phyloP scores from a whole-genome alignment of 306 rosid genomes.

The Medicago arabica region DNA sequence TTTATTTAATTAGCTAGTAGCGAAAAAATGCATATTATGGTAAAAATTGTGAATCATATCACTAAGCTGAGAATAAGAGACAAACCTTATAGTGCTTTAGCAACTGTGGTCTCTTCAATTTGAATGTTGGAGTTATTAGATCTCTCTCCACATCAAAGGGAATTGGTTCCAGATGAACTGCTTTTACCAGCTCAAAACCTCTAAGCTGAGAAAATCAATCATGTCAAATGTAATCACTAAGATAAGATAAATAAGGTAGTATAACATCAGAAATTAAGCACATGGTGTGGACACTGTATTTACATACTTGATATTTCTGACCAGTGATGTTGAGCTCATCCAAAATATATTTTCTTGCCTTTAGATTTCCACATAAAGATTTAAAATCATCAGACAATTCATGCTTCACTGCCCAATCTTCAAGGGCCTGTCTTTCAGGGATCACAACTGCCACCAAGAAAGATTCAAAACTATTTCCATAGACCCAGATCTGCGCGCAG shows the following conservation, averaged over 20 bases:
- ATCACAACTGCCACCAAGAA: slow-evolving; percentile 89
- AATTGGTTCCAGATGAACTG: slow-evolving; percentile 74
- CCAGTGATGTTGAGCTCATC: slow-evolving; percentile 83
- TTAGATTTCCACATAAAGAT: slow-evolving; percentile 71
- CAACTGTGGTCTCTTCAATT: slow-evolving; percentile 77
- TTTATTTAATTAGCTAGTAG: background rate
- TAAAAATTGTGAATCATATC: background rate
- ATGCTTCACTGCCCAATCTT: slow-evolving; percentile 76
- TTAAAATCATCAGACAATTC: slow-evolving; percentile 61
- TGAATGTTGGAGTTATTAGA: slow-evolving; percentile 83
- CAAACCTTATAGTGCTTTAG: slow-evolving; percentile 76
- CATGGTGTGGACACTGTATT: slow-evolving; percentile 7
- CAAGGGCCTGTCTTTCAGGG: slow-evolving; percentile 77
- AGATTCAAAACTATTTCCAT: slow-evolving; percentile 97
- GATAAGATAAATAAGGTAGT: background rate
- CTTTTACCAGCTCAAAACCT: slow-evolving; percentile 86
- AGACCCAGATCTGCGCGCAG: slow-evolving; percentile 77
- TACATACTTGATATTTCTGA: slow-evolving; percentile 73
- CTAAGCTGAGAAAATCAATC: slow-evolving; percentile 62
- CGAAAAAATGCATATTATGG: slow-evolving; percentile 9
- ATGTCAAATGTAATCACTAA: slow-evolving; percentile 31
- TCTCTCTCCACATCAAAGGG: slow-evolving; percentile 89
- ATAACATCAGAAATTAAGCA: slow-evolving; percentile 17
- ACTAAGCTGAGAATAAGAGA: slow-evolving; percentile 5
- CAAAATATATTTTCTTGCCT: slow-evolving; percentile 74